Base-by-base conservation (phyloP, 306 rosid species). In the Erythrophleum fordii region DNA sequence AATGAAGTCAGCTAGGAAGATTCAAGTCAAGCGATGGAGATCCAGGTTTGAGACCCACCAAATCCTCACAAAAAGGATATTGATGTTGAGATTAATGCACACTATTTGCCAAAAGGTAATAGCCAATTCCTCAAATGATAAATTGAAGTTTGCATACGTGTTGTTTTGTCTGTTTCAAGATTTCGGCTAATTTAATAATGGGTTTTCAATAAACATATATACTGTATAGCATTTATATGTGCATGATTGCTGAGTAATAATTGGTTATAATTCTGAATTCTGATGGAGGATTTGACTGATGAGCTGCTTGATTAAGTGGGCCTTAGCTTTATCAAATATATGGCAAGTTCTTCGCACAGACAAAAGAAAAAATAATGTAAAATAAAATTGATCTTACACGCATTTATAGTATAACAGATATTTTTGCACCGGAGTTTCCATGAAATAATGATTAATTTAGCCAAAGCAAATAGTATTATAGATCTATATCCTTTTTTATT, bases 361-460 rank as follows among this genome's bases (percentile, higher is more conserved):
- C 17, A 12, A 14, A 46, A 29, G 12, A 31, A 3, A 12, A 14
- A 46, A 61, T 5, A 8, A 42, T 42, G 2, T 10, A 42, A 42
- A 42, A 10, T 42, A 42, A 42, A 42, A 8, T 9, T 59, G 9
- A 13, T 59, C 66, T 59, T 0, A 17, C 35, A 59, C 37, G n/a
- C 9, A 0, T 23, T 14, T 53, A 3, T n/a, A 7, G 26, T 26
- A 23, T 23, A 26, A 20, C 22, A 35, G 49, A 73, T 73, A 55
- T 39, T 55, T 20, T 73, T 72, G 52, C 18, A 31, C 16, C 5
- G 5, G 51, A 35, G 29, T 53, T 73, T 73, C 78, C 29, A 55
- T 55, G 78, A 73, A 22, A 53, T 14, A 73, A 73, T 73, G 65
- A 73, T 73, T 73, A 14, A 22, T n/a, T n/a, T 53, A 35, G 39